Conservation (phyloP, 768 basidiomycete genomes). For the Russula sp. region DNA sequence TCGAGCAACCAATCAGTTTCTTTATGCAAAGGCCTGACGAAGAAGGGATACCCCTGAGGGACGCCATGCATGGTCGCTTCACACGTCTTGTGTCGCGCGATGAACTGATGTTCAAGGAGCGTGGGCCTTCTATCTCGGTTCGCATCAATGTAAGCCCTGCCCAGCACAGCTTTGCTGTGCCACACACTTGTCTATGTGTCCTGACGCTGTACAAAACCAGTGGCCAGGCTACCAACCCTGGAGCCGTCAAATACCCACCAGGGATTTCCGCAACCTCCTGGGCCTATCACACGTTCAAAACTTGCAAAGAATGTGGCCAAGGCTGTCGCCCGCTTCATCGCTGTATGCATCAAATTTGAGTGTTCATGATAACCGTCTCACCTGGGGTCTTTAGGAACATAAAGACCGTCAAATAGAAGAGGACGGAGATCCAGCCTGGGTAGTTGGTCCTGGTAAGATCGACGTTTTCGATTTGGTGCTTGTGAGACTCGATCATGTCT, state of each 20-base stretch:
- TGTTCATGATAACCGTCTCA: background rate
- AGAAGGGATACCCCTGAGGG: too few species aligned
- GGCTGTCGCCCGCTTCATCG: slow-evolving; percentile 62
- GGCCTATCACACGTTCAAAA: slow-evolving; percentile 71
- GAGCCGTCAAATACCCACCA: slow-evolving; percentile 81
- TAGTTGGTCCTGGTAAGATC: slow-evolving; percentile 50
- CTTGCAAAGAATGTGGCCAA: slow-evolving; percentile 76
- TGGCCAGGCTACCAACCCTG: too few species aligned
- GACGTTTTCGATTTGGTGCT: slow-evolving; percentile 60
- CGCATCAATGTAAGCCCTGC: too few species aligned
- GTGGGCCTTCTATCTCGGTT: slow-evolving; percentile 75
- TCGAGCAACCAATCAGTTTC: too few species aligned
- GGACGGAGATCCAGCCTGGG: slow-evolving; percentile 53
- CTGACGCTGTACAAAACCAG: slow-evolving; percentile 6
- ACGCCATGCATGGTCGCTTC: too few species aligned
- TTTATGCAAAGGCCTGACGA: too few species aligned
- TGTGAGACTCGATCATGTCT: slow-evolving; percentile 76
- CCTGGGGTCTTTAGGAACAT: slow-evolving; percentile 38
- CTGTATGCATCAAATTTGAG: slow-evolving; percentile 34
- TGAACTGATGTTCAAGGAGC: slow-evolving; percentile 58
- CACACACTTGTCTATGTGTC: background rate
- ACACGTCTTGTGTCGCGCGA: slow-evolving; percentile 50
- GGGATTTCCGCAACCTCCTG: slow-evolving; percentile 71
- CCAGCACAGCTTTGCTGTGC: slow-evolving; percentile 10
- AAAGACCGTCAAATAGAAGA: slow-evolving; percentile 51